Conservation (phyloP, 768 basidiomycete species). For the Lactarius indigo region DNA sequence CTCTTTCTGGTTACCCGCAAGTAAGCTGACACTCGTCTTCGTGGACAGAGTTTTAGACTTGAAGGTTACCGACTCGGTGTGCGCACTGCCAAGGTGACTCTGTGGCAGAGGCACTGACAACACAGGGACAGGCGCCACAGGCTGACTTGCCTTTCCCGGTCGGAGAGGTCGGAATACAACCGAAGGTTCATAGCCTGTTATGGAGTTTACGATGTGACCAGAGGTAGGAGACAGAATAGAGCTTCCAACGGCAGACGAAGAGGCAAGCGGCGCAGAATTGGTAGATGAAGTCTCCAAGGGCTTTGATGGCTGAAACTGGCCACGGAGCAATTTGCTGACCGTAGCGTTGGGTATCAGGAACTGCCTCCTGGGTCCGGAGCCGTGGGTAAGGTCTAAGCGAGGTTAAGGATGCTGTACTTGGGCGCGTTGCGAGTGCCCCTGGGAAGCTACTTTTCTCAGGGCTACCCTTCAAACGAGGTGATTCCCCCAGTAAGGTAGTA, state of each 20-base stretch:
- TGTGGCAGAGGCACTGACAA: neutral
- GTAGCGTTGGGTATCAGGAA: constrained; percentile 25
- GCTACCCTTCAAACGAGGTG: constrained; percentile 31
- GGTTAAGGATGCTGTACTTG: constrained; percentile 40
- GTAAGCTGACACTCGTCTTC: neutral
- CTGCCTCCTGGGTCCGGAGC: constrained; percentile 27
- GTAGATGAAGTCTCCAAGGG: constrained; percentile 30
- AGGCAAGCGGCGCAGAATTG: constrained; percentile 1
- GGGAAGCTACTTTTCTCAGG: constrained; percentile 34
- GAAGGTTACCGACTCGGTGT: neutral
- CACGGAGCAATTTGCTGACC: constrained; percentile 65
- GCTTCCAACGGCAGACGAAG: neutral
- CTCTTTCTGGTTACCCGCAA: constrained; percentile 5
- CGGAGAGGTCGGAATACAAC: neutral
- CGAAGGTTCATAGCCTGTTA: neutral
- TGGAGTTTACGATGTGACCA: neutral
- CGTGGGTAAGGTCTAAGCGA: constrained; percentile 52
- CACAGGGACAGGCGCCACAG: neutral
- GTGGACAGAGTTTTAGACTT: constrained; percentile 7
- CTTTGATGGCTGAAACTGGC: constrained; percentile 45
- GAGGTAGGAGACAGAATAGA: neutral
- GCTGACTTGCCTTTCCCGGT: constrained; percentile 3
- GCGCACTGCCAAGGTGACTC: neutral
- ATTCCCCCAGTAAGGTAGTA: constrained; percentile 25
- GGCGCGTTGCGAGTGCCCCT: constrained; percentile 34